Evolutionary conservation across 192 early-diverging fungal species (phyloP).

Genomic region (Backusella tuberculispora): DNA sequence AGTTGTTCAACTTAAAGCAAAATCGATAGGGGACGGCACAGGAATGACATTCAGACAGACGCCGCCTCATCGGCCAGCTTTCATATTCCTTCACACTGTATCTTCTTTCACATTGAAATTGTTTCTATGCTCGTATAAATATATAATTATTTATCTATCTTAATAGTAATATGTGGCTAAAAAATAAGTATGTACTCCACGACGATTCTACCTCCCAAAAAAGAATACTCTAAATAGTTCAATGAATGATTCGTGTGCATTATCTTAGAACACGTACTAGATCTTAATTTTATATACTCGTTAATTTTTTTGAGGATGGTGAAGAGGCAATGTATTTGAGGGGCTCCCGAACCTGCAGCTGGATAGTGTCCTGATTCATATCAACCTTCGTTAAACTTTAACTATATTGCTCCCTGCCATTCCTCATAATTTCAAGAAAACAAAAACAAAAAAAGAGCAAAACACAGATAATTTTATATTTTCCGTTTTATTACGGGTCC

Average conservation of each 20-base stretch:
- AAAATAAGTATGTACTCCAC: conserved; percentile 8
- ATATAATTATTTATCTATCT: conserved; percentile 8
- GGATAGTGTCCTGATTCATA: conserved; percentile 11
- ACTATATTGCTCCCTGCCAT: conserved; percentile 14
- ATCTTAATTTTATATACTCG: conserved; percentile 13
- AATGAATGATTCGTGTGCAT: conserved; percentile 11
- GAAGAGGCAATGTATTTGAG: no score
- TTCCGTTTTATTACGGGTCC: conserved; percentile 5
- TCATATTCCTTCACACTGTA: conserved; percentile 5
- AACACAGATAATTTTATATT: background rate
- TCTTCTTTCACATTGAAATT: conserved; percentile 15
- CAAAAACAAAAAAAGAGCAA: no score
- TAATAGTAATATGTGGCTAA: conserved; percentile 14
- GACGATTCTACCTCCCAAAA: conserved; percentile 16
- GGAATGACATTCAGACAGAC: conserved; percentile 11
- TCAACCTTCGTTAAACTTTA: conserved; percentile 3
- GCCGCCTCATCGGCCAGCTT: no score
- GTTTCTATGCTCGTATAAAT: conserved; percentile 6
- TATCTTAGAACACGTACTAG: conserved; percentile 15
- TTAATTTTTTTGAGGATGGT: no score
- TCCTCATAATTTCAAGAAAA: conserved; percentile 10
- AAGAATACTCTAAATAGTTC: conserved; percentile 13
- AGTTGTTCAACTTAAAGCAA: conserved; percentile 9
- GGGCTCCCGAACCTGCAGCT: background rate
- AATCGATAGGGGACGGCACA: background rate